phyloP scores from a whole-genome alignment of 805 yeast genomes.

The Dipodascopsis uninucleata region DNA sequence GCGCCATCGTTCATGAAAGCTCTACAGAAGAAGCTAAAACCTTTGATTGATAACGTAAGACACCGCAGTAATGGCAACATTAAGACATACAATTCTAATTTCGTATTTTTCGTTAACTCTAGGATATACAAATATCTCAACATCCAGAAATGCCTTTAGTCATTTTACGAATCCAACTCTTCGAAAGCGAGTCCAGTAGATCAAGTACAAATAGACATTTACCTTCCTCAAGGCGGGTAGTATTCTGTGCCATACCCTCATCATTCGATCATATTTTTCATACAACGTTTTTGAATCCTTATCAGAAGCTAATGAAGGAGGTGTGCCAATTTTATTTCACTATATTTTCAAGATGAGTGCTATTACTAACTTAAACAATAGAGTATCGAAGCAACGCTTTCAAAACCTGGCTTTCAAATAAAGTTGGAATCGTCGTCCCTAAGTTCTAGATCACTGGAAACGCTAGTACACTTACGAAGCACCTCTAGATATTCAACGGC shows the following conservation, averaged over 20 bases:
- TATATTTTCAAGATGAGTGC: neutral
- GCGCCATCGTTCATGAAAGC: conserved; percentile 14
- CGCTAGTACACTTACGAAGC: conserved; percentile 15
- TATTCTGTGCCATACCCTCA: conserved; percentile 18
- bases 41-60: conserved; percentile 15
- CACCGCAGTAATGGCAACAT: no score
- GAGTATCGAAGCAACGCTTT: conserved; percentile 19
- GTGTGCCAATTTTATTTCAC: conserved; percentile 1
- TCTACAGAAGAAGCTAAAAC: conserved; percentile 6
- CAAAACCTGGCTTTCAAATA: conserved; percentile 14
- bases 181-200: conserved; percentile 7
- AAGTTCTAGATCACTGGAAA: conserved; percentile 15
- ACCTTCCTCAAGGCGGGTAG: conserved; percentile 5
- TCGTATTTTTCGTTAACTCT: neutral
- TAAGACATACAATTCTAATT: no score
- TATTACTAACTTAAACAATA: neutral
- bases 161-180: conserved; percentile 19
- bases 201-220: neutral
- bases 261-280: conserved; percentile 18
- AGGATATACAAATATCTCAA: conserved; percentile 19
- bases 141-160: conserved; percentile 19
- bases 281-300: conserved; percentile 18
- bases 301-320: conserved; percentile 12
- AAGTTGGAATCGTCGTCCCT: conserved; percentile 14
- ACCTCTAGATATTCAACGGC: conserved; percentile 18